Base-by-base conservation (phyloP, 2,329 filamentous ascomycete species). In the Sporothrix brunneoviolacea region DNA sequence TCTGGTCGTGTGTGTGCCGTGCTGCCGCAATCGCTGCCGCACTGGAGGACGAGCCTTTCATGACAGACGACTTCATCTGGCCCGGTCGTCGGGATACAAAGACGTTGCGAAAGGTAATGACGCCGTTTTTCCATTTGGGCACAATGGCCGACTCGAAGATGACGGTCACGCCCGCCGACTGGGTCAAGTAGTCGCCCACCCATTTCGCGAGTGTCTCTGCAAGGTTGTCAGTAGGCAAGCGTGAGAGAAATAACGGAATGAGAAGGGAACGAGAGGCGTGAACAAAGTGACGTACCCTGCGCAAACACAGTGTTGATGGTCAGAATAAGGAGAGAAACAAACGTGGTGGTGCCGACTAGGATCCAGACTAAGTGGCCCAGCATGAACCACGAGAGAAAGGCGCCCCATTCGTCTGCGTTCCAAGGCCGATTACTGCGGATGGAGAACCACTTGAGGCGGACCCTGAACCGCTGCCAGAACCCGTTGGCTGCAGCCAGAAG, bases 121-220 rank as follows among this genome's bases (percentile, higher is more conserved):
- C 91, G 28, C 91, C 91, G 61, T 93, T 86, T 55, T 82, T 84
- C 93, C 93, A 98, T 64, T 87, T 93, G 10, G 93, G 93, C 18
- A 98, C 93, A 61, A 98, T 95, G 19, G 93, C 93, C 35, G 89
- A 96, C 69, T 98, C 93, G 64, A 98, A 98, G 48, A 98, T 85
- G 28, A 98, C 88, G 35, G 90, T 93, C 42, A 97, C 75, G 6
- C 93, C 93, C 8, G 91, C 93, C 16, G 91, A 95, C 63, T 91
- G 83, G 3, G 93, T 98, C 22, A 98, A 73, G 67, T 97, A 96
- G 66, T 96, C 94, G 15, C 93, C 93, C 43, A 97, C 80, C 87
- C 89, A 95, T 61, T 87, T 81, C 19, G 91, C 93, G 27, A 98
- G 74, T 4, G 88, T 95, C 80, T 98, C 93, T 87, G 55, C 16